Conservation (phyloP, 441 rosid species). For the Syzygium malaccense region DNA sequence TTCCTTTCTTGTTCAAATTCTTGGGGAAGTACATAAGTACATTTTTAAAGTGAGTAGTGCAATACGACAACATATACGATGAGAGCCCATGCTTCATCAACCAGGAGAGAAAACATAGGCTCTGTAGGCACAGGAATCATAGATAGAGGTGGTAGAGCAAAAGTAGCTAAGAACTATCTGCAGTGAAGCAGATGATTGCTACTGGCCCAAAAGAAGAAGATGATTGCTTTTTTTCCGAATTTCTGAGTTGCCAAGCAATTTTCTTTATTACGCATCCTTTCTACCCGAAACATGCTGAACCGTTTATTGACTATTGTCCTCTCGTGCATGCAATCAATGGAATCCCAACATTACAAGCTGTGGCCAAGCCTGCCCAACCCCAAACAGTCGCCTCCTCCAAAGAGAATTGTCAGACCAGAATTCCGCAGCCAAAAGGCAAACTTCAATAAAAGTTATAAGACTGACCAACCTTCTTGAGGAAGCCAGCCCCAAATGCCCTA, state of each 20-base stretch:
- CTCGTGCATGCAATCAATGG: not conserved
- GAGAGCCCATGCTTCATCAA: not conserved
- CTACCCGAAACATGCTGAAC: not conserved
- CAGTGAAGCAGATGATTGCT: not conserved
- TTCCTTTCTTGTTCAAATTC: not conserved
- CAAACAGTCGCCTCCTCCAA: not conserved
- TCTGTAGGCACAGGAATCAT: not conserved
- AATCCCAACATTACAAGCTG: not conserved
- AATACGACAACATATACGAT: not conserved
- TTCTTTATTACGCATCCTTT: not conserved
- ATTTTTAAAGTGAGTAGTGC: not conserved
- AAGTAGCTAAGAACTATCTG: not conserved
- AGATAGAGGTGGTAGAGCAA: not conserved
- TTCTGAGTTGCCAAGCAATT: not conserved
- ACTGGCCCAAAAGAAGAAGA: not conserved
- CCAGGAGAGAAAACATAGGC: not conserved
- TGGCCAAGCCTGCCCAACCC: not conserved
- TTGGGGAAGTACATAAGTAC: not conserved
- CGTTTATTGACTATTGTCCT: not conserved
- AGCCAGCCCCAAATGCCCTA: constrained; percentile 91
- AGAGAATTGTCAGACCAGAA: not conserved
- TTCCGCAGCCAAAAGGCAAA: not conserved
- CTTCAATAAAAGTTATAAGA: not conserved
- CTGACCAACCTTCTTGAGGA: constrained; percentile 73
- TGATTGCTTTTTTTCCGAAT: not conserved